Base-by-base conservation (phyloP, 148 eudicot genomes). In the Rhododendron simsii region DNA sequence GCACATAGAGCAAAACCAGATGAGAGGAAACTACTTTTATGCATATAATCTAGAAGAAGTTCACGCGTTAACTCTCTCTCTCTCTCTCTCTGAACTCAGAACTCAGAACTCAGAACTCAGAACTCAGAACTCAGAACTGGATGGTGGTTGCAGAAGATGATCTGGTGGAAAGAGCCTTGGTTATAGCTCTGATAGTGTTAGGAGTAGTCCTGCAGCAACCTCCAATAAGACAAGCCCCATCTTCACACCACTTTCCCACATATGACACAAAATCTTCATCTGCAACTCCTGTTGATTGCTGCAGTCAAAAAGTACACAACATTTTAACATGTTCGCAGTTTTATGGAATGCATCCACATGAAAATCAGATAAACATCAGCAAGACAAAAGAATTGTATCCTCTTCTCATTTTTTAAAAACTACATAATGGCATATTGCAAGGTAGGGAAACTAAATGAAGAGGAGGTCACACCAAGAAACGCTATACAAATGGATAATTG, bases 191-290 rank as follows among this genome's bases (percentile, higher is more conserved):
- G 74, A 96, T 92, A 12, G 98, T 96, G 76, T 92, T 80, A 20
- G 99, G 99, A 59, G 98, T 93, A 48, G 99, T 96, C 90, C 98
- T 87, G 89, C 99, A 96, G 87, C 99, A 96, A 65, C 99, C 99
- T 30, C 99, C 99, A 7, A 96, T 90, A 47, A 95, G 91, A 50
- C 95, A 89, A 2, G 99, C 99, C 59, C 99, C 99, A 82, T 86
- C 91, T 51, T 94, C 94, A 63, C 92, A 86, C 99, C 99, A 96
- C 69, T 88, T 94, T 84, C 89, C 88, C 39, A 96, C 98, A 37
- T 88, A 91, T 0, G 98, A 93, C 41, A 95, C 96, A 81, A 94
- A 96, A 85, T 92, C 98, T 79, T 92, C 89, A 90, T 96, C 98
- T 7, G 93, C 81, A 47, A 92, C 95, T 51, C 98, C 98, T 1